Base-by-base conservation (phyloP, 2,329 filamentous ascomycete species). In the Leptoxyphium fumago region DNA sequence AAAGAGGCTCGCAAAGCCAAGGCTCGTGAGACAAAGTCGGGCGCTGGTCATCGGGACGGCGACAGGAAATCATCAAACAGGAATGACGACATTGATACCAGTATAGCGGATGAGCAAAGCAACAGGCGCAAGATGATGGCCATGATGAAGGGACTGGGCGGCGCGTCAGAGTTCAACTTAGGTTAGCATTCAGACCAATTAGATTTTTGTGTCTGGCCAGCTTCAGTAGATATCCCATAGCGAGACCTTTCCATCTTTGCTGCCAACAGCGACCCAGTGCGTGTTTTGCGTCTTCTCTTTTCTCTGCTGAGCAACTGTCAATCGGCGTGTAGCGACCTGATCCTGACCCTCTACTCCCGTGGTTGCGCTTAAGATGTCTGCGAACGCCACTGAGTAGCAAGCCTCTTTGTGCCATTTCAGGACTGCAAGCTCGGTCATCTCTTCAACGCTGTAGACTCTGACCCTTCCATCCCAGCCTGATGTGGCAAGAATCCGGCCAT, bases 161-260 rank as follows among this genome's bases (percentile, higher is more conserved):
- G 70, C 26, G 72, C 70, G 28, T 67, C 64, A 53, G 74, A 77
- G 56, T 77, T 77, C 57, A 77, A 77, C 57, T 77, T 55, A 73
- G 72, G 38, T 75, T 55, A 61, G 18, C 50, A 36, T 13, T 7
- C 3, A 26, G 21, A 26, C 21, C 3, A 26, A 36, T 13, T 36
- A 36, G 59, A 72, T 59, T 60, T 26, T 26, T 26, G 7, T 26
- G 21, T 7, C 21, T 26, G 21, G 15, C 17, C 38, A 36, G 29
- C 45, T 36, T 58, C 53, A 72, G 46, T 91, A 98, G 46, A 96
- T 79, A 66, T 95, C 85, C 91, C 91, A 98, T 52, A 98, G 67
- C 58, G 86, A 94, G 49, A 96, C 77, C 61, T 93, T 94, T 14
- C 89, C 91, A 66, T 96, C 91, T 61, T 96, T 98, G 44, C 84